These are phyloP conservation scores for Plantago elongata DNA, from an alignment of 257 asterid genomes.

Conservation along the genomic window DNA sequence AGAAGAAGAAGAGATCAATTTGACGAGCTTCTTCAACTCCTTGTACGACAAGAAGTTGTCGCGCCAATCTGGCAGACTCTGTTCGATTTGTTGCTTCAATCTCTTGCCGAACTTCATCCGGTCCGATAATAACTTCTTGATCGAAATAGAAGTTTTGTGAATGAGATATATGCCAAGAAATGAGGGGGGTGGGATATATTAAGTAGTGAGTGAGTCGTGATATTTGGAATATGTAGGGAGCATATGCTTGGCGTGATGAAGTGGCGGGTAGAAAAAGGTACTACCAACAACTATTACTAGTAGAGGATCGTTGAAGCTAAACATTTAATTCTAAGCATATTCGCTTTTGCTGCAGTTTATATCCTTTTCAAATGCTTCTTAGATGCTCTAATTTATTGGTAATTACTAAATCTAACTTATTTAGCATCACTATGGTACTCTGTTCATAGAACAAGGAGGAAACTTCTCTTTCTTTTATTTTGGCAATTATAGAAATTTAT, in stretches of 20 bases:
- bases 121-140: too few species aligned
- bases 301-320: too few species aligned
- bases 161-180: neutral
- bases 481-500: too few species aligned
- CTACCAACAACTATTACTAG: neutral
- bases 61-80: constrained; percentile 91
- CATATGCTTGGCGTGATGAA: constrained; percentile 9
- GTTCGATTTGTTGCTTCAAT: constrained; percentile 82
- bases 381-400: too few species aligned
- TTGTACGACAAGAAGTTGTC: constrained; percentile 86
- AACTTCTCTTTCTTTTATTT: too few species aligned
- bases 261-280: neutral
- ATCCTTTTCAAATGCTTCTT: too few species aligned
- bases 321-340: too few species aligned
- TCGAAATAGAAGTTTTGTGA: too few species aligned
- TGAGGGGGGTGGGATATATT: neutral
- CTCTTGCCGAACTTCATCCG: constrained; percentile 91
- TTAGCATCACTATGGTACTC: too few species aligned
- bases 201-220: neutral
- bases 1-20: constrained; percentile 43
- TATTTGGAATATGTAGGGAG: neutral
- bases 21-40: constrained; percentile 82
- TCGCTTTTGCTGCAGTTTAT: too few species aligned
- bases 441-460: too few species aligned
- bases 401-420: too few species aligned